Conservation (phyloP, 306 rosid genomes). For the Cicer arietinum region DNA sequence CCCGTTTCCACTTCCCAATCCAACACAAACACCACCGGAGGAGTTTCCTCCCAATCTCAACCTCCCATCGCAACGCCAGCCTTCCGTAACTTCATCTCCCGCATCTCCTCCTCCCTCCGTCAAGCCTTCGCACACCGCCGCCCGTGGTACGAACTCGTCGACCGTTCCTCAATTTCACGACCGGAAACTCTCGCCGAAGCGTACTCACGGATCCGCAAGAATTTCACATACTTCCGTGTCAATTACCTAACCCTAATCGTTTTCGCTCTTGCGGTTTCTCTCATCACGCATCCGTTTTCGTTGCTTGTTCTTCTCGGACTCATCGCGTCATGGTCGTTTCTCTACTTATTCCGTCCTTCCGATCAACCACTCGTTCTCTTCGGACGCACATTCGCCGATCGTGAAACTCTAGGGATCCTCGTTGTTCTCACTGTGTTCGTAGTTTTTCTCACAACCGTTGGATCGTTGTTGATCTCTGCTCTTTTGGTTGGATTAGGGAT, state of each 20-base stretch:
- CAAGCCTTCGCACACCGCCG: conserved; percentile 85
- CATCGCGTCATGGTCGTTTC: conserved; percentile 80
- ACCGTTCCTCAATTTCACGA: conserved; percentile 66
- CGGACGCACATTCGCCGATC: conserved; percentile 83
- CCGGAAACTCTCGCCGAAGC: conserved; percentile 87
- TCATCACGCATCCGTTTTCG: conserved; percentile 82
- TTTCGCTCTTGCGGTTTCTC: conserved; percentile 74
- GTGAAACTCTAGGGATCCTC: conserved; percentile 74
- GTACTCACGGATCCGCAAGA: conserved; percentile 91
- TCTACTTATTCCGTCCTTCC: conserved; percentile 80
- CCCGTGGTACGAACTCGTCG: conserved; percentile 85
- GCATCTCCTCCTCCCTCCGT: conserved; percentile 70
- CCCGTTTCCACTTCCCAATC: conserved; percentile 70
- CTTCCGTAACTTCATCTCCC: conserved; percentile 81
- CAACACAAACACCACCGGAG: not conserved
- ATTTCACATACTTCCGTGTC: conserved; percentile 82
- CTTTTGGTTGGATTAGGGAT: conserved; percentile 73
- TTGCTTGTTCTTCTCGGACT: conserved; percentile 79
- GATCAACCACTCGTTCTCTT: conserved; percentile 81
- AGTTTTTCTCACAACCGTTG: conserved; percentile 81
- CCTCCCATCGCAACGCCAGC: conserved; percentile 83
- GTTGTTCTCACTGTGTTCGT: conserved; percentile 70
- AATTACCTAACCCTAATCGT: conserved; percentile 73
- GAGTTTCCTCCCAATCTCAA: conserved; percentile 52
- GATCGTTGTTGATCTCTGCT: conserved; percentile 89